Evolutionary conservation across 1,139 yeast species (phyloP), one percentile per base, ranked within the genome.

Genomic region (Taphrina sp.): DNA sequence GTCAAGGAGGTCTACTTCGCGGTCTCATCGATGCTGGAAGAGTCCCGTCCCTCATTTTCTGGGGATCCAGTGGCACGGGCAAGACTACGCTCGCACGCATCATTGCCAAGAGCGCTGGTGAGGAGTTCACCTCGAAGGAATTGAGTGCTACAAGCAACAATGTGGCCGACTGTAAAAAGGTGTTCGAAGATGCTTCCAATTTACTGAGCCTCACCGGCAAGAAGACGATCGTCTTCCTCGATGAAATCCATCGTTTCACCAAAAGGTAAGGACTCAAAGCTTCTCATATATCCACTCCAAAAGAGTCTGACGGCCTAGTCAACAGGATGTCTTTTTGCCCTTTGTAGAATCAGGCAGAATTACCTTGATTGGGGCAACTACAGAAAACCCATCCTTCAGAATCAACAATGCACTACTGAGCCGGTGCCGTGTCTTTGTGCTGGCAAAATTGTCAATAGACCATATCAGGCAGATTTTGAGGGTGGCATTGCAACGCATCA

Each of bases 351-450:
- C 63, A 2, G 77, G 77, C 17, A 74, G 71, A 51, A 69, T 74
- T 29, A 68, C 70, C 12, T 44, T 59, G 38, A 82, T 92, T 55
- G 98, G 98, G 0, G 97, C 98, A 5, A 94, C 98, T 0, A 92
- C 98, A 0, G 98, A 92, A 51, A 94, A 94, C 66, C 98, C 98
- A 0, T 85, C 95, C 26, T 94, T 92, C 69, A 88, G 86, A 56
- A 69, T 92, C 42, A 89, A 89, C 64, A 85, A 88, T 64, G 97
- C 98, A 0, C 71, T 92, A 51, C 72, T 92, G 31, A 88, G 96
- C 12, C 74, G 99, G 61, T 84, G 95, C 72, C 85, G 92, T 61
- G 88, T 94, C 0, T 87, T 92, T 69, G 83, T 84, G 1, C 75
- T 92, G 72, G 81, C 85, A 58, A 83, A 85, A 55, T 73, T 92